Evolutionary conservation across 1,139 yeast species (phyloP), one percentile per base, ranked within the genome.

Genomic region (Saccharomyces hybrid): DNA sequence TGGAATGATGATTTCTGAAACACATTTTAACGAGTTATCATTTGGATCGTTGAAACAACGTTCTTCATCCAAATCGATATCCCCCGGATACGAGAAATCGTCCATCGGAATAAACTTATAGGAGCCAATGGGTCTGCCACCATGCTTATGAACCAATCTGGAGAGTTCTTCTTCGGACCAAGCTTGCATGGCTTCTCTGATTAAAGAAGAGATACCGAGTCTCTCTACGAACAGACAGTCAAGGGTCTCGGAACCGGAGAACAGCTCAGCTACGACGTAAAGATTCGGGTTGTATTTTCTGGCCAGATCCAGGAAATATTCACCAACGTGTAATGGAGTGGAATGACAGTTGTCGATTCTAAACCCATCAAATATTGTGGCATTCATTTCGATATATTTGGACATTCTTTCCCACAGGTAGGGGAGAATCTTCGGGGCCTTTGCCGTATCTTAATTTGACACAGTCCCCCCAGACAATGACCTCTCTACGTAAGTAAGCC

Each of bases 111-210:
- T 72, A 81, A 88, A 85, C 54, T 82, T 80, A 63, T 86, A 84
- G 0, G 97, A 89, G 2, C 99, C 99, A 69, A 93, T 87, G 48
- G 98, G 97, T 62, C 90, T 77, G 4, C 99, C 98, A 46, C 98
- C 98, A 70, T 93, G 96, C 63, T 84, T 81, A 68, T 91, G 97
- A 31, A 93, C 88, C 56, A 91, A 77, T 56, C 95, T 77, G 1
- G 97, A 89, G 44, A 93, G 78, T 68, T 93, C 99, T 47, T 81
- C 84, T 11, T 87, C 95, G 16, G 85, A 83, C 84, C 95, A 86
- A 2, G 97, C 95, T 74, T 90, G 97, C 97, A 93, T 91, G 1
- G 98, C 98, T 70, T 93, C 99, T 66, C 99, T 81, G 53, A 93
- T 86, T 61, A 93, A 76, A 7, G 96, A 84, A 47, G 89, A 86